Conservation (phyloP, 2,329 filamentous ascomycete species). For the Cladosporium sp. region DNA sequence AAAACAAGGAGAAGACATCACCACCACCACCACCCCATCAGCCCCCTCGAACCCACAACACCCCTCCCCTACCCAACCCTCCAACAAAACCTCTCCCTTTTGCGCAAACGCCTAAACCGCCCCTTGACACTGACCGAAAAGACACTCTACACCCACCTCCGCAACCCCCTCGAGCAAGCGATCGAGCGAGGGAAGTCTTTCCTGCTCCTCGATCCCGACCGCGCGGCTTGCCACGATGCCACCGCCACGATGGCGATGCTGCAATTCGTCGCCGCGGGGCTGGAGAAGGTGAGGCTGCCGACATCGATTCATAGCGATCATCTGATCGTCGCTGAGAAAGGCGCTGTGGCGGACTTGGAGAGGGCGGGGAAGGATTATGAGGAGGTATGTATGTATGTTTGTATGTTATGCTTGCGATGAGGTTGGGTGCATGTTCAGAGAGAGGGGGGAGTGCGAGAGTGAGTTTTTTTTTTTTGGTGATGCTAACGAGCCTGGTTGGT, state of each 20-base stretch:
- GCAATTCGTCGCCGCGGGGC: slow-evolving; percentile 98
- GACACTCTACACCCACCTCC: slow-evolving; percentile 97
- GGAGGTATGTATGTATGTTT: neutral
- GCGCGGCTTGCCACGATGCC: slow-evolving; percentile 98
- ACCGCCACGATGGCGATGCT: slow-evolving; percentile 99
- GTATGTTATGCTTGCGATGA: no score
- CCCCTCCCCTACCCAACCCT: slow-evolving; percentile 99
- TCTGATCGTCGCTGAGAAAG: slow-evolving; percentile 95
- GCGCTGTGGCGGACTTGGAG: slow-evolving; percentile 87
- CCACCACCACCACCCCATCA: slow-evolving; percentile 60
- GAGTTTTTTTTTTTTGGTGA: neutral
- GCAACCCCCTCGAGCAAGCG: slow-evolving; percentile 93
- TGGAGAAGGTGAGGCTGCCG: slow-evolving; percentile 91
- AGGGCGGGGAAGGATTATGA: slow-evolving; percentile 61
- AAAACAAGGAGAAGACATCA: neutral
- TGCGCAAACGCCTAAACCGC: slow-evolving; percentile 83
- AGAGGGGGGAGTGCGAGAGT: neutral
- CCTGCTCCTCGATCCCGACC: slow-evolving; percentile 92
- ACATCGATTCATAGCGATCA: slow-evolving; percentile 98
- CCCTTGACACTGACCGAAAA: slow-evolving; percentile 96
- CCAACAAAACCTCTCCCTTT: slow-evolving; percentile 92
- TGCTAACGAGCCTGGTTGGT: slow-evolving; percentile 54
- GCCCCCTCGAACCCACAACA: slow-evolving; percentile 91
- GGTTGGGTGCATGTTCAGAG: no score
- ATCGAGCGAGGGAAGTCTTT: slow-evolving; percentile 95